Evolutionary conservation across 2,329 filamentous ascomycete genomes (phyloP), one percentile per base, ranked within the genome.

Genomic region (Xylariomycetidae sp.): DNA sequence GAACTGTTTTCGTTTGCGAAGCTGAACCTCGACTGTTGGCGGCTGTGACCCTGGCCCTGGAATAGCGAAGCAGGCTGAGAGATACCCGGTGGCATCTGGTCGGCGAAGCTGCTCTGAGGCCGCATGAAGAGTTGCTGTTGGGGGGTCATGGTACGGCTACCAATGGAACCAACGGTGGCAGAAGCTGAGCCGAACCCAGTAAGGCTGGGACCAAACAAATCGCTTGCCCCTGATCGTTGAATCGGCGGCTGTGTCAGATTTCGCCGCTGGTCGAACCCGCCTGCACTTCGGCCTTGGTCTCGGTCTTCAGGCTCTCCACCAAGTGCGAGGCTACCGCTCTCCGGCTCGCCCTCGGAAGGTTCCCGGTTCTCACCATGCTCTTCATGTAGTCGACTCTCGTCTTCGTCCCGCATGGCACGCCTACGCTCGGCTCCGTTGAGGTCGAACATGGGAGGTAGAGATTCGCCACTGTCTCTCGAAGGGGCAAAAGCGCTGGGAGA

Each of bases 301-400:
- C 75, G 72, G 46, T 94, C 87, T 55, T 96, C 90, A 0, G 90
- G 90, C 56, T 96, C 90, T 26, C 90, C 90, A 37, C 90, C 90
- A 13, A 96, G 71, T 38, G 93, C 89, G 37, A 92, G 69, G 55
- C 90, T 96, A 10, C 78, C 77, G 46, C 84, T 84, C 58, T 92
- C 88, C 2, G 79, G 77, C 36, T 83, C 82, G 37, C 85, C 86
- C 43, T 95, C 88, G 0, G 70, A 70, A 4, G 62, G 55, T 29
- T 70, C 69, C 5, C 56, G 54, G 3, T 53, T 54, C 16, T 72
- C 70, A 2, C 56, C 46, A 16, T 60, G 60, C 19, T 73, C 67
- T 37, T 74, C 69, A 14, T 66, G 64, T 19, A 69, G 47, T 15
- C 68, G 67, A 5, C 63, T 64, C 33, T 76, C 74, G 32, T 85